Conservation (phyloP, 306 rosid genomes). For the Purshia tridentata region DNA sequence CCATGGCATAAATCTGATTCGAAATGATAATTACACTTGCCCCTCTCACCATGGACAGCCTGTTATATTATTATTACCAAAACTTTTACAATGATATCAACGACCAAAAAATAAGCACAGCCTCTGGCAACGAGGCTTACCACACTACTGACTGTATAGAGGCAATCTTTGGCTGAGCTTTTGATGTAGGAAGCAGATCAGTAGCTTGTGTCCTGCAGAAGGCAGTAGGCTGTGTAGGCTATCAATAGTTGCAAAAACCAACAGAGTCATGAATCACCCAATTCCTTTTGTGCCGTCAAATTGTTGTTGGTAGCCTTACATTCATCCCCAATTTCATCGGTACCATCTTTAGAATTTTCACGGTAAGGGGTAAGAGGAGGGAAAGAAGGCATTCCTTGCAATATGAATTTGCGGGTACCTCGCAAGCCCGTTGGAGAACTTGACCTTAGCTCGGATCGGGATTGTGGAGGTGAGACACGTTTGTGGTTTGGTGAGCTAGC, state of each 20-base stretch:
- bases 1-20: not conserved
- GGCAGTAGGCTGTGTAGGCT: not conserved
- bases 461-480: conserved; percentile 15
- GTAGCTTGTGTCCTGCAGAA: not conserved
- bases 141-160: not conserved
- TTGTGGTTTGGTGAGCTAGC: conserved; percentile 19
- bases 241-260: not conserved
- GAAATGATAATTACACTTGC: conserved; percentile 8
- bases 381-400: conserved; percentile 18
- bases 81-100: not conserved
- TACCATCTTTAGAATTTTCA: conserved; percentile 2
- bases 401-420: conserved; percentile 9
- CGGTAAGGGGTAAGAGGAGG: conserved; percentile 20
- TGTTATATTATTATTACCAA: not conserved
- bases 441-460: not conserved
- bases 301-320: not conserved
- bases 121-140: not conserved
- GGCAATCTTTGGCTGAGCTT: not conserved
- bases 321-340: not conserved
- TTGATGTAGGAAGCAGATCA: not conserved
- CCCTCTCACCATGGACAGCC: not conserved
- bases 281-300: not conserved
- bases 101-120: not conserved
- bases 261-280: not conserved
- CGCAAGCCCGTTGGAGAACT: conserved; percentile 20